Base-by-base conservation (phyloP, 2,329 filamentous ascomycete species). In the Proliferodiscus dingleyae region DNA sequence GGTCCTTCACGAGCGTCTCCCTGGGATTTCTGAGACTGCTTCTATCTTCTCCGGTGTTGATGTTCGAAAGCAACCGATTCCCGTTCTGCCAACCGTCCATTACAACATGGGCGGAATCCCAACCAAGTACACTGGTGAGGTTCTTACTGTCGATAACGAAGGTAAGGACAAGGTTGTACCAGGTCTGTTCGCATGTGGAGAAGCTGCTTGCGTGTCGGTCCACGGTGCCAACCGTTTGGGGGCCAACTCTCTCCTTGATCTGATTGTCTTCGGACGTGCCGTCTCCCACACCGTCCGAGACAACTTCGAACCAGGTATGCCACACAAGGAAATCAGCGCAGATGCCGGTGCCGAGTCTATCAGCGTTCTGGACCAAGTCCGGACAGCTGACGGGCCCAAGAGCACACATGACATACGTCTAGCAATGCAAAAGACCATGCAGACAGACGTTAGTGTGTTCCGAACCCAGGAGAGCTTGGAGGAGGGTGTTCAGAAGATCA, bases 261-360 rank as follows among this genome's bases (percentile, higher is more conserved):
- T 74, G 42, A 68, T 74, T 4, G 71, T 74, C 2, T 74, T 74
- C 37, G 71, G 71, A 15, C 65, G 71, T 28, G 71, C 71, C 16
- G 16, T 21, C 58, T 91, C 97, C 53, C 93, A 89, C 46, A 90
- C 96, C 78, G 94, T 88, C 51, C 94, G 97, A 71, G 91, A 66
- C 61, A 55, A 71, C 67, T 15, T 59, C 68, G 21, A 66, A 68
- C 52, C 69, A 68, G 41, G 64, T 0, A 56, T 61, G 37, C 46
- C 63, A 3, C 68, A 71, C 43, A 53, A 61, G 28, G 47, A 58
- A 13, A 59, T 57, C 0, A 63, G 66, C 9, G 42, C 58, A 9
- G 52, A 64, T 24, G 66, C 70, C 19, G 66, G 66, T 21, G 48
- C 61, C 21, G 50, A 54, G 46, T 67, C 61, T 29, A 60, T 69